Percentiles rank a stretch among this genome's conserved stretches.
These are phyloP conservation scores for Spathaspora passalidarum DNA, from an alignment of 805 yeast species.

Conservation along the genomic window DNA sequence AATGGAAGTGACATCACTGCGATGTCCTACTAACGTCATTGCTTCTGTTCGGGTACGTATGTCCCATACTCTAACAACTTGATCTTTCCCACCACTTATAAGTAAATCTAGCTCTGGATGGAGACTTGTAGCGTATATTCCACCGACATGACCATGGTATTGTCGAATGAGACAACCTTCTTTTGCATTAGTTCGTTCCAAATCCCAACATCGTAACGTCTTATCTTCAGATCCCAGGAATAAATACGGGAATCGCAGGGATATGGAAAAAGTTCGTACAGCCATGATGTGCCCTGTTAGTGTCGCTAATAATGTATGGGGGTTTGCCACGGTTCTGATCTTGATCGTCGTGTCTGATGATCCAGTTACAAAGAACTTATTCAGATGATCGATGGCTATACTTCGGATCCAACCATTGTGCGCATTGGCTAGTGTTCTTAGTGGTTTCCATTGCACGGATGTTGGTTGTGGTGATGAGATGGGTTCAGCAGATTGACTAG, in stretches of 20 bases:
- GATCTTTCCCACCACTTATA: slow-evolving; percentile 87
- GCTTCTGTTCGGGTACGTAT: slow-evolving; percentile 74
- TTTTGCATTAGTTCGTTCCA: slow-evolving; percentile 71
- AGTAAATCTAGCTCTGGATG: slow-evolving; percentile 86
- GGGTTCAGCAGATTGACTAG: slow-evolving; percentile 1
- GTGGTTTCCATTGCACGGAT: slow-evolving; percentile 54
- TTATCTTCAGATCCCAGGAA: slow-evolving; percentile 94
- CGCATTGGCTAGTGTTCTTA: slow-evolving; percentile 71
- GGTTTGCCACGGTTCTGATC: slow-evolving; percentile 80
- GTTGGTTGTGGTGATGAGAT: not conserved
- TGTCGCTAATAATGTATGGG: slow-evolving; percentile 63
- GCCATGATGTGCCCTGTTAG: slow-evolving; percentile 91
- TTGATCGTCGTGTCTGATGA: slow-evolving; percentile 85
- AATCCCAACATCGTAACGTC: slow-evolving; percentile 92
- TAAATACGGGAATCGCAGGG: slow-evolving; percentile 78
- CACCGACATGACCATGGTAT: slow-evolving; percentile 92
- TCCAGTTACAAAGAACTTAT: slow-evolving; percentile 90
- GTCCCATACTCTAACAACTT: slow-evolving; percentile 90
- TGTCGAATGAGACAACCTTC: slow-evolving; percentile 60
- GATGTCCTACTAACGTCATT: slow-evolving; percentile 79
- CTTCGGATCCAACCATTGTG: slow-evolving; percentile 92
- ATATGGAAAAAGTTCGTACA: slow-evolving; percentile 71
- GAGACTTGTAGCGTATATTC: slow-evolving; percentile 76
- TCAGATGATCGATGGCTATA: slow-evolving; percentile 80
- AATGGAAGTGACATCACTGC: slow-evolving; percentile 68